Evolutionary conservation across 257 asterid species (phyloP).

Genomic region (Rubia yunnanensis): DNA sequence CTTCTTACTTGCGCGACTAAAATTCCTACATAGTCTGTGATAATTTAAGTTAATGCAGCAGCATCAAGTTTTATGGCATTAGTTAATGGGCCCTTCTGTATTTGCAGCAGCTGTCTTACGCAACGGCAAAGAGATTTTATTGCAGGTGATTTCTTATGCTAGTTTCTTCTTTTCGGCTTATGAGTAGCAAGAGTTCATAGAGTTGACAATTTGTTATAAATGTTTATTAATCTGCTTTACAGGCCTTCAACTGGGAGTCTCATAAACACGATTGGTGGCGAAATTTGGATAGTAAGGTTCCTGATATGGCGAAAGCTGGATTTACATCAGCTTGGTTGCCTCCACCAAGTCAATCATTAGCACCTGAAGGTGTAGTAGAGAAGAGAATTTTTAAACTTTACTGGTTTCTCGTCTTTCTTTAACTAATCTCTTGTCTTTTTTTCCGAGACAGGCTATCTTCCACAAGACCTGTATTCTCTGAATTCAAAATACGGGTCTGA

Average conservation of each 20-base stretch:
- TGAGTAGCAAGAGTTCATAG: neutral
- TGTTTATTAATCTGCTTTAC: neutral
- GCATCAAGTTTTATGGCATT: conserved; percentile 6
- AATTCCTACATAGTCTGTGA: too few species aligned
- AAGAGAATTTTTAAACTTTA: neutral
- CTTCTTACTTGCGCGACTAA: too few species aligned
- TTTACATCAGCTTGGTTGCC: conserved; percentile 97
- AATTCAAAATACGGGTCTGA: conserved; percentile 88
- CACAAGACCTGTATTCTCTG: conserved; percentile 81
- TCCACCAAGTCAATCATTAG: conserved; percentile 62
- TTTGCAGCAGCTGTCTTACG: conserved; percentile 62
- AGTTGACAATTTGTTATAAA: neutral
- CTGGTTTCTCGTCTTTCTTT: conserved; percentile 7
- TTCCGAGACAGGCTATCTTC: conserved; percentile 65
- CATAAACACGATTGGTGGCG: conserved; percentile 93
- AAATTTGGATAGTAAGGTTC: conserved; percentile 62
- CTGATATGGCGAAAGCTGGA: conserved; percentile 86
- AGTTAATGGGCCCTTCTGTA: conserved; percentile 10
- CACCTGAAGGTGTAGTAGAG: conserved; percentile 65
- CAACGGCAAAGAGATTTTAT: conserved; percentile 62
- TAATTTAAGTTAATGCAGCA: neutral
- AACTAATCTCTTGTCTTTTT: conserved; percentile 9
- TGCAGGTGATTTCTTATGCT: conserved; percentile 51
- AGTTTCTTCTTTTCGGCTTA: neutral
- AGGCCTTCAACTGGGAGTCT: conserved; percentile 99